These are phyloP conservation scores for Ascocoryne sarcoides DNA, from an alignment of 2,329 filamentous ascomycete species.

Conservation along the genomic window DNA sequence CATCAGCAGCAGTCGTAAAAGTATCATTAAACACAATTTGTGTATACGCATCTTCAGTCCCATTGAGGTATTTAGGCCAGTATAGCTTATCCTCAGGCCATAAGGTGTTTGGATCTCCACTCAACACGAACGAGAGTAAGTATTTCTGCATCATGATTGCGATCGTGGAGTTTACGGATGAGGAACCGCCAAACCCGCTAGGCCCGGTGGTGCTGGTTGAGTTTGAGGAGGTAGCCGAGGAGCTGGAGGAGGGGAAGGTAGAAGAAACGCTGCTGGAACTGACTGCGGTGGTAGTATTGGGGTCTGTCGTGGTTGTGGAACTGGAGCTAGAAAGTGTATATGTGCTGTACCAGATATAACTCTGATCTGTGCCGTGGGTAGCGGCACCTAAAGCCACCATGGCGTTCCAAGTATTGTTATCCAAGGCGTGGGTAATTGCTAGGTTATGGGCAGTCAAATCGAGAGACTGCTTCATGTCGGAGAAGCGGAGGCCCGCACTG, in stretches of 20 bases:
- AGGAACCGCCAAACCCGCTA: constrained; percentile 13
- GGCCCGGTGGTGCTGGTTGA: constrained; percentile 8
- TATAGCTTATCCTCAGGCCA: constrained; percentile 29
- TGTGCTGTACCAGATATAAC: constrained; percentile 30
- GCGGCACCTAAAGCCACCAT: constrained; percentile 26
- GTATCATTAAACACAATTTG: constrained; percentile 29
- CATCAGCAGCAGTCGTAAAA: constrained; percentile 25
- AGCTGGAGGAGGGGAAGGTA: constrained; percentile 1
- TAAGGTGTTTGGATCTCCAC: constrained; percentile 26
- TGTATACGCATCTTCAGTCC: constrained; percentile 13
- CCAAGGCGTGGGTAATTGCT: constrained; percentile 28
- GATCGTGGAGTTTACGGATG: constrained; percentile 21
- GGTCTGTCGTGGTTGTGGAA: constrained; percentile 6
- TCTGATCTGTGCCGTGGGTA: constrained; percentile 31
- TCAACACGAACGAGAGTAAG: constrained; percentile 28
- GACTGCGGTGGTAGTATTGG: constrained; percentile 5
- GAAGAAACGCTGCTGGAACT: constrained; percentile 8
- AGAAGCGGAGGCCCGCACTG: constrained; percentile 29
- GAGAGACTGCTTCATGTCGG: constrained; percentile 31
- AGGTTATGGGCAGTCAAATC: constrained; percentile 30
- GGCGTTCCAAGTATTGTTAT: constrained; percentile 32
- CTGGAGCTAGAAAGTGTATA: constrained; percentile 16
- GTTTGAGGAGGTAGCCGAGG: constrained; percentile 1
- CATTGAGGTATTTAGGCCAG: constrained; percentile 28
- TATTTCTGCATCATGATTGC: constrained; percentile 31